Evolutionary conservation across 1,139 yeast genomes (phyloP).

Genomic region (Candida neerlandica): DNA sequence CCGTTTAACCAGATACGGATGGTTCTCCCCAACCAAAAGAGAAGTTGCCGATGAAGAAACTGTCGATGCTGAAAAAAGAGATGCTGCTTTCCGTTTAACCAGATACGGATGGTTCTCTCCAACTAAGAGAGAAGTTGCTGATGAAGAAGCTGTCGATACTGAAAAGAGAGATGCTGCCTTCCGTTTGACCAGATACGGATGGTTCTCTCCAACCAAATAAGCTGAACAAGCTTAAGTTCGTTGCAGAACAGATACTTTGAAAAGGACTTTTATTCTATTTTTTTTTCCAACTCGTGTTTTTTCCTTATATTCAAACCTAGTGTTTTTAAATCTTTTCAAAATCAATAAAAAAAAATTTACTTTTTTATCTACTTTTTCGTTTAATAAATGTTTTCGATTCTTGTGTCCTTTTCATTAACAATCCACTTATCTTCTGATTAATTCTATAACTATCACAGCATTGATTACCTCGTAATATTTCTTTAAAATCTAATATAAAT

Average conservation of each 20-base stretch:
- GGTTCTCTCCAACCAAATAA: background rate
- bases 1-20: conserved; percentile 8
- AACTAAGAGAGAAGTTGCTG: conserved; percentile 5
- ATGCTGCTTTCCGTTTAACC: conserved; percentile 8
- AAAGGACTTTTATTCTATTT: background rate
- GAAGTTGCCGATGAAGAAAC: conserved; percentile 7
- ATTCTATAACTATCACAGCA: no score
- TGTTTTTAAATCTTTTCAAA: background rate
- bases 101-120: conserved; percentile 11
- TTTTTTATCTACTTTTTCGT: background rate
- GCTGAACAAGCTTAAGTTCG: background rate
- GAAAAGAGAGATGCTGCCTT: background rate
- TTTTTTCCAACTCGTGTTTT: background rate
- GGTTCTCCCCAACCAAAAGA: conserved; percentile 11
- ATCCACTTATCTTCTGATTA: no score
- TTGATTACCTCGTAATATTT: no score
- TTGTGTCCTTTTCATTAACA: background rate
- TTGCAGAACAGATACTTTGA: background rate
- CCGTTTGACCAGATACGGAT: conserved; percentile 7
- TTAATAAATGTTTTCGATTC: background rate
- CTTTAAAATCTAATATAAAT: no score
- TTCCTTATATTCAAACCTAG: background rate
- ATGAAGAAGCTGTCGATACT: background rate
- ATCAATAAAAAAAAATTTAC: background rate
- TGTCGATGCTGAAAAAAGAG: background rate